Evolutionary conservation across 768 basidiomycete species (phyloP).

Genomic region (Collybia sordida): DNA sequence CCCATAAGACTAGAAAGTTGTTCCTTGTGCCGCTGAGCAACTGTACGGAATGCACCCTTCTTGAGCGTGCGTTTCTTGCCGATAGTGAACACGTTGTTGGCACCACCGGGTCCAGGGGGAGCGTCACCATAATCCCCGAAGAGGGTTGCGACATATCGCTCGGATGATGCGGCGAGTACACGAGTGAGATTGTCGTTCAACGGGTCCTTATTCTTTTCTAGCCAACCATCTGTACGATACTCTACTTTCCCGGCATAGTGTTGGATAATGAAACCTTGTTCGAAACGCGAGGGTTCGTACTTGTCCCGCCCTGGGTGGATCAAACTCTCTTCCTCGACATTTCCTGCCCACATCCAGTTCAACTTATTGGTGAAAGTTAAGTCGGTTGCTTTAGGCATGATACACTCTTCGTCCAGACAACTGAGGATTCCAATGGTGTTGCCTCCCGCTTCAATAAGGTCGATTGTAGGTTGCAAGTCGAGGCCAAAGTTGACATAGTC

Average conservation of each 20-base stretch:
- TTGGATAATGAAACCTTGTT: constrained; percentile 91
- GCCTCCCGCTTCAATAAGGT: constrained; percentile 89
- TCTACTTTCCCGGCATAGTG: constrained; percentile 98
- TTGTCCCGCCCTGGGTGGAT: constrained; percentile 78
- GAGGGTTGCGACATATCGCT: constrained; percentile 77
- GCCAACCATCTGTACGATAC: constrained; percentile 93
- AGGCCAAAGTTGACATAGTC: constrained; percentile 97
- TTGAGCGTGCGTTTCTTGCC: constrained; percentile 79
- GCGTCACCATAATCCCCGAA: constrained; percentile 80
- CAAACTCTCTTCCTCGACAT: constrained; percentile 41
- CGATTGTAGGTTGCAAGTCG: constrained; percentile 97
- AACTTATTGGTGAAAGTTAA: constrained; percentile 93
- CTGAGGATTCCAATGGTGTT: constrained; percentile 87
- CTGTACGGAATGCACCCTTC: constrained; percentile 96
- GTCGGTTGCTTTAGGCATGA: constrained; percentile 99
- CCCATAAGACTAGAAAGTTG: constrained; percentile 89
- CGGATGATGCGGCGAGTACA: constrained; percentile 79
- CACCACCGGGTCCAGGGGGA: constrained; percentile 30
- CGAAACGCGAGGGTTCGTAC: constrained; percentile 84
- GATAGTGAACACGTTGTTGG: constrained; percentile 38
- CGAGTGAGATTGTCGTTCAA: constrained; percentile 94
- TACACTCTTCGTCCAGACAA: constrained; percentile 95
- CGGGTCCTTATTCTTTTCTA: constrained; percentile 99
- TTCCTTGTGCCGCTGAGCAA: constrained; percentile 93
- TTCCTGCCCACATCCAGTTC: constrained; percentile 68